These are phyloP conservation scores for Termitomyces sp. DNA, from an alignment of 1,284 basidiomycete genomes.

Conservation along the genomic window DNA sequence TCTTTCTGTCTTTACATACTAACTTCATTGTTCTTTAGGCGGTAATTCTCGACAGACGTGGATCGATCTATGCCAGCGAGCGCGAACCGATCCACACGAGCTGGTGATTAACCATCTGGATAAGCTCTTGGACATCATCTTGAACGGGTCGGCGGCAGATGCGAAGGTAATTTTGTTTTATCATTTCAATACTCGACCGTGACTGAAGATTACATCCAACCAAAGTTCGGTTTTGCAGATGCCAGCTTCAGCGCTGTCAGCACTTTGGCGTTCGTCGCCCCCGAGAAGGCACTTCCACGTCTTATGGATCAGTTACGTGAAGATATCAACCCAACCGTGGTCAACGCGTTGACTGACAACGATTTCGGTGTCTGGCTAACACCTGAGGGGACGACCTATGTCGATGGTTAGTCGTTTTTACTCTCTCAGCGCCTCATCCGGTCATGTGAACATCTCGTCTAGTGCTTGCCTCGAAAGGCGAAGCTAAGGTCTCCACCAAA, in stretches of 20 bases:
- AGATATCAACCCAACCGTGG: conserved; percentile 55
- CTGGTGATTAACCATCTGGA: conserved; percentile 50
- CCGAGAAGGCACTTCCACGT: conserved; percentile 60
- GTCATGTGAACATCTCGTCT: conserved; percentile 7
- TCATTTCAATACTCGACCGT: neutral
- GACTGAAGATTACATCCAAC: neutral
- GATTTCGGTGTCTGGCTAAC: conserved; percentile 85
- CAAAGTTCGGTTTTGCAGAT: conserved; percentile 47
- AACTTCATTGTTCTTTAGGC: conserved; percentile 30
- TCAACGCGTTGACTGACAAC: conserved; percentile 63
- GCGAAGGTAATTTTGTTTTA: conserved; percentile 35
- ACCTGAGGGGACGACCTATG: conserved; percentile 71
- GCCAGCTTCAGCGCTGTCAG: conserved; percentile 74
- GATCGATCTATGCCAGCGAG: conserved; percentile 78
- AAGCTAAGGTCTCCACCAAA: conserved; percentile 49
- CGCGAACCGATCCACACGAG: conserved; percentile 62
- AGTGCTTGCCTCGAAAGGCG: conserved; percentile 67
- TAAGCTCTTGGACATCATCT: conserved; percentile 44
- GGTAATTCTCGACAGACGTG: conserved; percentile 63
- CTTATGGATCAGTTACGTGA: conserved; percentile 61
- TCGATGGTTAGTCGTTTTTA: conserved; percentile 60
- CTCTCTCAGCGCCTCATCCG: neutral
- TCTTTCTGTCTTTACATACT: neutral
- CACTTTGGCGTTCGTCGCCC: conserved; percentile 77
- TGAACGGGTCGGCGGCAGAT: conserved; percentile 40